These are phyloP conservation scores for Calonectria henricotiae DNA, from an alignment of 2,329 filamentous ascomycete genomes.

Conservation along the genomic window DNA sequence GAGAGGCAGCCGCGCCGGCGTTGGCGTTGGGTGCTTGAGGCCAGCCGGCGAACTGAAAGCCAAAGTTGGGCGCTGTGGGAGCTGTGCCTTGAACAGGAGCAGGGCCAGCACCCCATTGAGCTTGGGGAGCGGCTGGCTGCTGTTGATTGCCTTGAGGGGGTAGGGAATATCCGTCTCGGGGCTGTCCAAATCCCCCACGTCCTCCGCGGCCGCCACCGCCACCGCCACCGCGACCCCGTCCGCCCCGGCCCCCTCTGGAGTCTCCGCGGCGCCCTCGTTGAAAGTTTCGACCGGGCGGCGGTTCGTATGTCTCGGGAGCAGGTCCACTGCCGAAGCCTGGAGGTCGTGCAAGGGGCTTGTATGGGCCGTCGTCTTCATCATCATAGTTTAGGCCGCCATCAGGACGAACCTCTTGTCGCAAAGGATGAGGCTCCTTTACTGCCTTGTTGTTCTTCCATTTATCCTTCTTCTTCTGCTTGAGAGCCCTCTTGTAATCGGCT, in stretches of 20 bases:
- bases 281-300: constrained; percentile 53
- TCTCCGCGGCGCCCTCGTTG: constrained; percentile 64
- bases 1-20: constrained; percentile 57
- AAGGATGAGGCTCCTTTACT: constrained; percentile 59
- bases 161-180: constrained; percentile 63
- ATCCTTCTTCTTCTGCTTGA: constrained; percentile 78
- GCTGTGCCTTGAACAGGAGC: constrained; percentile 42
- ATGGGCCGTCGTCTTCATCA: constrained; percentile 79
- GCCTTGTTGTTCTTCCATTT: constrained; percentile 62
- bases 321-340: constrained; percentile 73
- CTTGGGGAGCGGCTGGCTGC: constrained; percentile 53
- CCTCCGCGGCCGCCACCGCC: constrained; percentile 57
- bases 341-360: constrained; percentile 80
- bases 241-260: constrained; percentile 61
- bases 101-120: constrained; percentile 42
- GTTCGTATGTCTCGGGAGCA: constrained; percentile 60
- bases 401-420: constrained; percentile 60
- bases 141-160: constrained; percentile 59
- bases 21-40: constrained; percentile 55
- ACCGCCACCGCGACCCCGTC: constrained; percentile 62
- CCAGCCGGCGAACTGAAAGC: constrained; percentile 65
- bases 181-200: constrained; percentile 55
- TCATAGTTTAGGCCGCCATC: constrained; percentile 76
- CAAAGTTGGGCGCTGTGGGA: constrained; percentile 57
- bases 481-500: constrained; percentile 81